A percentile compares a stretch with the other conserved stretches of the same genome.
phyloP scores from a whole-genome alignment of 169 alveolate species.

The Plasmodium inui region DNA sequence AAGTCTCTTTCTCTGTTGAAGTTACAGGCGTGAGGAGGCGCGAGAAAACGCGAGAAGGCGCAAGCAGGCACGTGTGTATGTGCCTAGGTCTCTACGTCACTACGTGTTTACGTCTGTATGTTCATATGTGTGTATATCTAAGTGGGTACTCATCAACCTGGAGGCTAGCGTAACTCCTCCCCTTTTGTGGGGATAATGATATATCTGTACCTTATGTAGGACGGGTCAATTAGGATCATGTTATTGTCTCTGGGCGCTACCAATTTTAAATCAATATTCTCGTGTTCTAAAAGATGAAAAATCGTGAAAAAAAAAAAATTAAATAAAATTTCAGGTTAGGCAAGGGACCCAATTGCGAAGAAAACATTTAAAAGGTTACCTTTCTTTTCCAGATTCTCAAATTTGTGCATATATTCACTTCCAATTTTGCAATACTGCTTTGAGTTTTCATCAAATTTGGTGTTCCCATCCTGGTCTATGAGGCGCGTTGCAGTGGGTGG shows the following conservation, averaged over 20 bases:
- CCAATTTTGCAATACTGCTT: constrained; percentile 5
- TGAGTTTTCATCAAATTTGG: constrained; percentile 3
- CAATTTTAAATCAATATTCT: constrained; percentile 4
- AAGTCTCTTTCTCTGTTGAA: constrained; percentile 40
- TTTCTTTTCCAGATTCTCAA: constrained; percentile 55
- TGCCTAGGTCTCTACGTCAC: neutral
- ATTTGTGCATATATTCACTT: constrained; percentile 17
- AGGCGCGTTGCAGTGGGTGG: neutral
- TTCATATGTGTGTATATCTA: neutral
- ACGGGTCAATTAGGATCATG: constrained; percentile 22
- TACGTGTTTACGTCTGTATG: neutral
- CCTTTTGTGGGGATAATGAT: neutral
- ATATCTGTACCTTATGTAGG: constrained; percentile 31
- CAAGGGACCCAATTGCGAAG: neutral
- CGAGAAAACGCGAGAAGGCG: neutral
- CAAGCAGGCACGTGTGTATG: neutral
- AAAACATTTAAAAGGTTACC: constrained; percentile 4
- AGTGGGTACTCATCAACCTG: neutral
- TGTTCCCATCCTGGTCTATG: neutral
- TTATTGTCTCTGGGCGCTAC: constrained; percentile 1
- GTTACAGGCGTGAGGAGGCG: neutral
- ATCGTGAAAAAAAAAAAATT: neutral
- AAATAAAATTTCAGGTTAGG: neutral
- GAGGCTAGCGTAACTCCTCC: neutral
- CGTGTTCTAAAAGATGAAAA: constrained; percentile 13